phyloP scores from a whole-genome alignment of 1,139 yeast species.

The Suhomyces bribrorum region DNA sequence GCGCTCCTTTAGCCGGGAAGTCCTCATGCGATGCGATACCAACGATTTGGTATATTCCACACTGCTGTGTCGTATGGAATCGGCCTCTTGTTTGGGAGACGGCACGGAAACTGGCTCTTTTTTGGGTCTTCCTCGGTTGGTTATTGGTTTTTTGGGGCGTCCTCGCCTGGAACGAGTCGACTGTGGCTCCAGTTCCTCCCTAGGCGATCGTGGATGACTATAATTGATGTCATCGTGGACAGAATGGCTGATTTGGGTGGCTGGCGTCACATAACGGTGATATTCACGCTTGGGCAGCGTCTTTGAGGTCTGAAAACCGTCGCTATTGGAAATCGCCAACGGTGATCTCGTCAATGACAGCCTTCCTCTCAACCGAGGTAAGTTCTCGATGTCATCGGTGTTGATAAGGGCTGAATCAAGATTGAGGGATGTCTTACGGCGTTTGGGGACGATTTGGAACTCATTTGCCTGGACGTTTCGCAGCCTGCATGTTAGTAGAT shows the following conservation, averaged over 20 bases:
- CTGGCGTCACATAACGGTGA: constrained; percentile 9
- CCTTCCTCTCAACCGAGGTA: constrained; percentile 26
- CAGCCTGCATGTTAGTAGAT: constrained; percentile 7
- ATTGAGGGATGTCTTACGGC: constrained; percentile 11
- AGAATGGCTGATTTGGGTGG: constrained; percentile 6
- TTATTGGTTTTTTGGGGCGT: constrained; percentile 13
- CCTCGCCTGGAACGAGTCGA: constrained; percentile 7
- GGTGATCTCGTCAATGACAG: constrained; percentile 5
- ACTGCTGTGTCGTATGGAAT: constrained; percentile 12
- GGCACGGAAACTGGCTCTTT: too few relatives aligned
- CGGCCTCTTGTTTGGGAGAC: too few relatives aligned
- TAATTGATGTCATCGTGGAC: constrained; percentile 8
- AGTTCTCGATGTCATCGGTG: constrained; percentile 23
- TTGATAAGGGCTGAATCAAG: constrained; percentile 30
- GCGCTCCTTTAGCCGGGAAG: constrained; percentile 6
- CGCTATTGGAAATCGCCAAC: constrained; percentile 1
- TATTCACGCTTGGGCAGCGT: background rate
- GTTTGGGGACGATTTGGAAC: constrained; percentile 15
- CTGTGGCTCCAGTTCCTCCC: too few relatives aligned
- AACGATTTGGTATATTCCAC: constrained; percentile 16
- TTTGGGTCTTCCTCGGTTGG: constrained; percentile 14
- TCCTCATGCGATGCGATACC: constrained; percentile 11
- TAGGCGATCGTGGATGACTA: too few relatives aligned
- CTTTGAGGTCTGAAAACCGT: background rate
- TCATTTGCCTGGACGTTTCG: constrained; percentile 16